Evolutionary conservation across 23 red algal genomes (phyloP).

Genomic region (Gracilariopsis chorda): DNA sequence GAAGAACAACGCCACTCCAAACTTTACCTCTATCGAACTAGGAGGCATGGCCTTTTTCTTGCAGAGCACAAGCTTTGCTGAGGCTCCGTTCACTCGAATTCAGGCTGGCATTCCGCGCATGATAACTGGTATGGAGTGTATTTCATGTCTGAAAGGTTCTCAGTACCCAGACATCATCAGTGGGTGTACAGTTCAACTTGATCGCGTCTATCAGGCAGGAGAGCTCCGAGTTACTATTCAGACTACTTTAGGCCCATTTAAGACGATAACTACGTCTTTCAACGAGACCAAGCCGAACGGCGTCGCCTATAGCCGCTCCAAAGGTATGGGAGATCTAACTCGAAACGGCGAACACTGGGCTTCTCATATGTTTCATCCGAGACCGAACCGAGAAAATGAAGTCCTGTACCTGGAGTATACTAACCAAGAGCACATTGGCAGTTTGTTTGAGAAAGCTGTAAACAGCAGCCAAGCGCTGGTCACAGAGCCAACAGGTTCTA

Average conservation of each 20-base stretch:
- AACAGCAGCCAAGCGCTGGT: background rate
- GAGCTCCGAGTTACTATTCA: background rate
- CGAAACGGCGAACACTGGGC: slow-evolving; percentile 25
- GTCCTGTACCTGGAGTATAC: slow-evolving; percentile 44
- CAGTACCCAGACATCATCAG: background rate
- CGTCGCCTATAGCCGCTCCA: background rate
- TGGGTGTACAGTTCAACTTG: background rate
- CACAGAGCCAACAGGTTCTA: background rate
- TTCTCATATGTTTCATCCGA: background rate
- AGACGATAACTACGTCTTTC: background rate
- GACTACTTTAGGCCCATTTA: background rate
- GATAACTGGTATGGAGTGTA: slow-evolving; percentile 9
- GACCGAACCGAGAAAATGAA: background rate
- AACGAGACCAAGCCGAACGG: background rate
- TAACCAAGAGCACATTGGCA: slow-evolving; percentile 2
- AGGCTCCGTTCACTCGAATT: background rate
- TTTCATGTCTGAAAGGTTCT: background rate
- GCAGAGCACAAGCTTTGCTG: background rate
- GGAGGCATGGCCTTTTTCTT: slow-evolving; percentile 32
- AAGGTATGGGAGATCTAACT: slow-evolving; percentile 2
- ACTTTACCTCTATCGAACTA: slow-evolving; percentile 27
- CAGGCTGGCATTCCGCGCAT: slow-evolving; percentile 8
- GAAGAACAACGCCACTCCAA: background rate
- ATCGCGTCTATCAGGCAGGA: background rate
- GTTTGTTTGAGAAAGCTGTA: background rate